Conservation (phyloP, 202 grass and related monocot genomes). For the Dendrocalamus latiflorus region DNA sequence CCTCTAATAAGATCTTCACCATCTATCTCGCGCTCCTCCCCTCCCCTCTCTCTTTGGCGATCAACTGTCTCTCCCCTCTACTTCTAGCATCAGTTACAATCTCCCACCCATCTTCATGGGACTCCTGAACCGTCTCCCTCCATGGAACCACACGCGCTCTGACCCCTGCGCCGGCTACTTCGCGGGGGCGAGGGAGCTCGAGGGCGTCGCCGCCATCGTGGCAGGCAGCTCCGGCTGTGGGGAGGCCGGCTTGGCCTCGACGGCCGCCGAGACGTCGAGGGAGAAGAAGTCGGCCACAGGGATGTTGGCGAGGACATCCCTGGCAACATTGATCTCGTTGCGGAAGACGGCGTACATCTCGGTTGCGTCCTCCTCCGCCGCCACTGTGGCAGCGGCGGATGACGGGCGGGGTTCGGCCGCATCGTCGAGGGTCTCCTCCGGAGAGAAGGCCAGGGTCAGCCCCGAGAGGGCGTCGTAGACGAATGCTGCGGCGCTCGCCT, state of each 20-base stretch:
- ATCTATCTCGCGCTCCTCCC: no score
- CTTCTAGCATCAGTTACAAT: no score
- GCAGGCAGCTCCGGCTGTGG: not conserved
- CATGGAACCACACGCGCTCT: conserved; percentile 72
- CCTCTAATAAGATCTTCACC: no score
- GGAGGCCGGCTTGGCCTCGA: not conserved
- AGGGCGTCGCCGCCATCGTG: not conserved
- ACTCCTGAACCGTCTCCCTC: conserved; percentile 61
- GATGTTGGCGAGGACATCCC: conserved; percentile 36
- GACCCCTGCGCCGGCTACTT: conserved; percentile 42
- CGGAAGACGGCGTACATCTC: conserved; percentile 84
- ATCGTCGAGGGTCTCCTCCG: not conserved
- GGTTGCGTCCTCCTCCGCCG: conserved; percentile 23
- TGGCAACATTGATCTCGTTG: conserved; percentile 62
- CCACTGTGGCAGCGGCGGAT: not conserved
- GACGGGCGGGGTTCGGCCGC: not conserved
- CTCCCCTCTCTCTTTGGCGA: no score
- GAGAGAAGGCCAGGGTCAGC: conserved; percentile 30
- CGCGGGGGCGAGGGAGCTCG: conserved; percentile 10
- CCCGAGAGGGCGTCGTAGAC: conserved; percentile 55
- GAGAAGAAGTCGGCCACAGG: conserved; percentile 41
- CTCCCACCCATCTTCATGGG: no score
- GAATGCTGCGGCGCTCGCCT: not conserved
- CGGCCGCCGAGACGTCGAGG: conserved; percentile 26
- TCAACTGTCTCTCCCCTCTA: no score